Conservation (phyloP, 2,329 filamentous ascomycete species). For the Talaromyces pinophilus region DNA sequence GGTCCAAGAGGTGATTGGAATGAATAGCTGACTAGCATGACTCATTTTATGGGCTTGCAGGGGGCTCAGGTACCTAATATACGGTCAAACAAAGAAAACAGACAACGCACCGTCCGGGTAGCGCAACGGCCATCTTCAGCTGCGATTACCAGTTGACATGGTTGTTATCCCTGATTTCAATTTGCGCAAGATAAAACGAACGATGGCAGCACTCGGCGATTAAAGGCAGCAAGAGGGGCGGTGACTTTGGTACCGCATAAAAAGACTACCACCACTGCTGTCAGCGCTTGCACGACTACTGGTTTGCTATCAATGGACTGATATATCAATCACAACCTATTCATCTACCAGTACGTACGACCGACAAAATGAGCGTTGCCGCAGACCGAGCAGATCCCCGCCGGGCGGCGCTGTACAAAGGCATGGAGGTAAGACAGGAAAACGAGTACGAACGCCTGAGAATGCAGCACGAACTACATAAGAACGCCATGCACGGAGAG, state of each 20-base stretch:
- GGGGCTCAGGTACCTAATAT: background rate
- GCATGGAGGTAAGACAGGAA: slow-evolving; percentile 8
- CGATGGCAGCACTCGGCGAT: background rate
- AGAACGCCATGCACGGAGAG: background rate
- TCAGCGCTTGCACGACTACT: background rate
- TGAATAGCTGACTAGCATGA: background rate
- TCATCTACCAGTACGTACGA: background rate
- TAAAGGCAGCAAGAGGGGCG: background rate
- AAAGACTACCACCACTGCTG: background rate
- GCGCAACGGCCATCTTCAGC: background rate
- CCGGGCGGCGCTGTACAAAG: slow-evolving; percentile 5
- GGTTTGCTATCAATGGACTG: background rate
- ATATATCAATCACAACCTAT: background rate
- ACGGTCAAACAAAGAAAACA: background rate
- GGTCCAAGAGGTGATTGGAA: background rate
- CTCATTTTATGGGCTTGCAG: background rate
- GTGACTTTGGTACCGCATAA: background rate
- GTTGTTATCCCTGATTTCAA: background rate
- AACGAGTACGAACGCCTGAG: slow-evolving; percentile 1
- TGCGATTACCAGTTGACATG: background rate
- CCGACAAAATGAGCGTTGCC: background rate
- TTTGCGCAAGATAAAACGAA: background rate
- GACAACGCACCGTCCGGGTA: background rate
- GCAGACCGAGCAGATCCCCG: slow-evolving; percentile 2
- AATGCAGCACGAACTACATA: slow-evolving; percentile 6